A percentile compares a stretch with the other conserved stretches of the same genome.
Evolutionary conservation across 768 basidiomycete species (phyloP).

Genomic region (Clathrus columnatus): DNA sequence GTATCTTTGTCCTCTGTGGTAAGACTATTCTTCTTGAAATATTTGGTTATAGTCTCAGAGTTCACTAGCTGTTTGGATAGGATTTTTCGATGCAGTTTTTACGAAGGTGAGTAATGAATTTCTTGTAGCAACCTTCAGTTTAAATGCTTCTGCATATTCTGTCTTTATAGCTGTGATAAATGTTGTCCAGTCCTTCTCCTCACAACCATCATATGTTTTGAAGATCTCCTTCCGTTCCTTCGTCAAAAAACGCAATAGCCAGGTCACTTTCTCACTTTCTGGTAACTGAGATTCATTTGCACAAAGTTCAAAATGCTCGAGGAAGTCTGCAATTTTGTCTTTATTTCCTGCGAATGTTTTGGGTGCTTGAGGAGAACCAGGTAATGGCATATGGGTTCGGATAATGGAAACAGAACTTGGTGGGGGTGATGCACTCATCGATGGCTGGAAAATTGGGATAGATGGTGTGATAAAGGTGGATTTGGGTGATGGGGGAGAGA

Average conservation of each 20-base stretch:
- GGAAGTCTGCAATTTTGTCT: not conserved
- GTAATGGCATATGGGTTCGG: not conserved
- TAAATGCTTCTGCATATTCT: not conserved
- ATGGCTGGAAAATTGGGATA: not conserved
- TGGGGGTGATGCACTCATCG: not conserved
- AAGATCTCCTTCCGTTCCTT: not conserved
- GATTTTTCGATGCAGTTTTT: not conserved
- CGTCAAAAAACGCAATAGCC: not conserved
- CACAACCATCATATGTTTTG: conserved; percentile 2
- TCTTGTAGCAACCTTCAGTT: not conserved
- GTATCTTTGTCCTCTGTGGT: not conserved
- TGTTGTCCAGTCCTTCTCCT: not conserved
- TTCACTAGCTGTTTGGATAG: not conserved
- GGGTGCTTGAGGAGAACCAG: not conserved
- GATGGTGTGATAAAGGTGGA: not conserved
- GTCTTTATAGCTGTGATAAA: not conserved
- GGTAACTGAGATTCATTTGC: not conserved
- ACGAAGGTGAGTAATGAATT: not conserved
- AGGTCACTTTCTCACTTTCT: not conserved
- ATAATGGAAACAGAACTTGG: too few species aligned
- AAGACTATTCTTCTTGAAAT: not conserved
- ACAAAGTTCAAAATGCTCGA: not conserved
- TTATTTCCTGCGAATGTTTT: conserved; percentile 2
- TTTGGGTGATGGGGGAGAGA: too few species aligned
- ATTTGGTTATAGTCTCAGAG: not conserved